phyloP scores from a whole-genome alignment of 805 yeast genomes.

The Yamadazyma nakazawae region DNA sequence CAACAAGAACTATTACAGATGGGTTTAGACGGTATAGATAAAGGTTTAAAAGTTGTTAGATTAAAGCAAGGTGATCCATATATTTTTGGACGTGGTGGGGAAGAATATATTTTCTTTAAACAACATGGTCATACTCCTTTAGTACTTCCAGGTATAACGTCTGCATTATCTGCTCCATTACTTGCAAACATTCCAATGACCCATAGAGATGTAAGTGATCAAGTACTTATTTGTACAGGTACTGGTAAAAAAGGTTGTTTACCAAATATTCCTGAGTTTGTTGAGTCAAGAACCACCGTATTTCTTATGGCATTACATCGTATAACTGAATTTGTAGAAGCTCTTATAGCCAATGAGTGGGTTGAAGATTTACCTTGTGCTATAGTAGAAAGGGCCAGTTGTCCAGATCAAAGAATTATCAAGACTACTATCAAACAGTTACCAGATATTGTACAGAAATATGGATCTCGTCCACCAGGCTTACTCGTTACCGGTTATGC shows the following conservation, averaged over 20 bases:
- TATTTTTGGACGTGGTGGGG: slow-evolving; percentile 95
- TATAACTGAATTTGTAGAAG: slow-evolving; percentile 52
- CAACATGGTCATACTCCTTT: slow-evolving; percentile 64
- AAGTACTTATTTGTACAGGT: slow-evolving; percentile 89
- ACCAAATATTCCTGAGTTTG: slow-evolving; percentile 76
- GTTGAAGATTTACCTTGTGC: slow-evolving; percentile 71
- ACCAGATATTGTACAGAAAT: slow-evolving; percentile 67
- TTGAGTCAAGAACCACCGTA: slow-evolving; percentile 70
- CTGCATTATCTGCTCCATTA: slow-evolving; percentile 86
- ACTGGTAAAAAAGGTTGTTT: slow-evolving; percentile 85
- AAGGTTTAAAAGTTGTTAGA: slow-evolving; percentile 79
- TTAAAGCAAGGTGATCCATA: slow-evolving; percentile 97
- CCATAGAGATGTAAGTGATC: slow-evolving; percentile 88
- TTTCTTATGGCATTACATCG: slow-evolving; percentile 90
- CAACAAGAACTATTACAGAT: slow-evolving; percentile 76
- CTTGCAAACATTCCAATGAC: slow-evolving; percentile 85
- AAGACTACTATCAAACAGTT: slow-evolving; percentile 67
- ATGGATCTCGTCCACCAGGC: slow-evolving; percentile 93
- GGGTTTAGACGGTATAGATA: slow-evolving; percentile 61
- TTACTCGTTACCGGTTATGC: slow-evolving; percentile 77
- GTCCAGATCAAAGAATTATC: slow-evolving; percentile 86
- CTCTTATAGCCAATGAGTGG: slow-evolving; percentile 56
- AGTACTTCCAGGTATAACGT: slow-evolving; percentile 85
- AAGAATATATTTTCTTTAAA: slow-evolving; percentile 71
- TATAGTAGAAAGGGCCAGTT: slow-evolving; percentile 85